Evolutionary conservation across 345 rosid species (phyloP), one percentile per base, ranked within the genome.

Genomic region (Cochlearia excelsa): DNA sequence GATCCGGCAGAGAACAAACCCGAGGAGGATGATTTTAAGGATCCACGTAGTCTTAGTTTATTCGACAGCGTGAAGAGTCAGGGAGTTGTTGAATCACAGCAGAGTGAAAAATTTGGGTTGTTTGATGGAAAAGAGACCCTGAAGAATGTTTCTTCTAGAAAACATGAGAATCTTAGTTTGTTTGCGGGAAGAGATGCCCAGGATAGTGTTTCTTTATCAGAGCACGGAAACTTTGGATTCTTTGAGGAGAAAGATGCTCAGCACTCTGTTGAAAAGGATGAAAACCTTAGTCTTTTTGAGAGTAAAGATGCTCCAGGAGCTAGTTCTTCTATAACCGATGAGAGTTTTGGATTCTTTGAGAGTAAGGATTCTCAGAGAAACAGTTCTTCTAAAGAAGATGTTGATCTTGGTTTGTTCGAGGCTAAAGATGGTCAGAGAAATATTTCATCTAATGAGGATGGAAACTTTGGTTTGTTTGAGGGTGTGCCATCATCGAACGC

Each of bases 391-490:
- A 54, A 46, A 66, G 71, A 50, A 0, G 75, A 28, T 2, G 58
- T 16, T 16, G 0, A 43, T 64, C 47, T 66, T 48, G 65, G 75
- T 58, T 74, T 74, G 3, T 53, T 72, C 41, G 67, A 66, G 26
- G 52, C 35, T 1, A 58, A 53, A 51, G 75, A 58, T 31, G 57
- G 6, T 58, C 61, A 58, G 51, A 45, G 38, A 35, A 75, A 65
- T 75, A 69, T 47, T 29, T 30, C 66, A 26, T 64, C 44, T 11
- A 52, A 38, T 63, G 75, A 43, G 1, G 38, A 43, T 30, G 71
- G 26, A 9, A 71, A 51, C 56, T 35, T 60, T 35, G 69, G 83
- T 63, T 73, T 69, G 39, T 76, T 80, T 67, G 85, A 74, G 74
- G 81, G 59, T 67, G 77, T 65, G 61, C 69, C 67, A 76, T 68